phyloP scores from a whole-genome alignment of 2,329 filamentous ascomycete species.

The Thelonectria rubi region DNA sequence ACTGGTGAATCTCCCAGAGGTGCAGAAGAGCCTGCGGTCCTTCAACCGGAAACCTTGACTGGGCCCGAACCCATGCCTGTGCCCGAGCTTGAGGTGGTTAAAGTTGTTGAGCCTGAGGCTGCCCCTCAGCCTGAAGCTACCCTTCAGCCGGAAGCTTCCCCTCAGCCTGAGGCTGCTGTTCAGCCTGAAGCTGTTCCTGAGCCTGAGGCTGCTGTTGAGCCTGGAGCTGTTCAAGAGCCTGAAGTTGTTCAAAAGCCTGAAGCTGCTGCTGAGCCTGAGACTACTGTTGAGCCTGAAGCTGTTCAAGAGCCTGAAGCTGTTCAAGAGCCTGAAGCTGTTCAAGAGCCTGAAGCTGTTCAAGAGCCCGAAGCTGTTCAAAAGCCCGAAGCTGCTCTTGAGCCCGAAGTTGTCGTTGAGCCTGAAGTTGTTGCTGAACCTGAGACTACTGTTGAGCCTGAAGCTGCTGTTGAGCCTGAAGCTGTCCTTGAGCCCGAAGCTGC shows the following conservation, averaged over 20 bases:
- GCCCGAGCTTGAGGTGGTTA: constrained; percentile 1
- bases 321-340: not conserved
- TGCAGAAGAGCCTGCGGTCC: not conserved
- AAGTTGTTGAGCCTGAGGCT: not conserved
- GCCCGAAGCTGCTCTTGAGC: not conserved
- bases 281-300: not conserved
- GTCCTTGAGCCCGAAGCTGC: not conserved
- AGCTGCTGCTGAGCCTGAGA: not conserved
- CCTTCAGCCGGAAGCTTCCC: not conserved
- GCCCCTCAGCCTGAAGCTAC: not conserved
- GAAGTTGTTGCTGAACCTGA: not conserved
- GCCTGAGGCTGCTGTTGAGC: no score
- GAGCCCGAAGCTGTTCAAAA: not conserved
- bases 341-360: not conserved
- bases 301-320: not conserved
- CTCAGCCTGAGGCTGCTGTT: not conserved
- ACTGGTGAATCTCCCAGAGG: not conserved
- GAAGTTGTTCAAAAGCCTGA: not conserved
- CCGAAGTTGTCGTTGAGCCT: not conserved
- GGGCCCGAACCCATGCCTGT: not conserved
- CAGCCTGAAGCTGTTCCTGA: not conserved
- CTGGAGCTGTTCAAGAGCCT: not conserved
- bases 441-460: constrained; percentile 1
- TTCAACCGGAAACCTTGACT: not conserved
- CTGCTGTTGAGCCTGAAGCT: not conserved